These are phyloP conservation scores for Starmerella roubikii DNA, from an alignment of 805 yeast genomes.

Conservation along the genomic window DNA sequence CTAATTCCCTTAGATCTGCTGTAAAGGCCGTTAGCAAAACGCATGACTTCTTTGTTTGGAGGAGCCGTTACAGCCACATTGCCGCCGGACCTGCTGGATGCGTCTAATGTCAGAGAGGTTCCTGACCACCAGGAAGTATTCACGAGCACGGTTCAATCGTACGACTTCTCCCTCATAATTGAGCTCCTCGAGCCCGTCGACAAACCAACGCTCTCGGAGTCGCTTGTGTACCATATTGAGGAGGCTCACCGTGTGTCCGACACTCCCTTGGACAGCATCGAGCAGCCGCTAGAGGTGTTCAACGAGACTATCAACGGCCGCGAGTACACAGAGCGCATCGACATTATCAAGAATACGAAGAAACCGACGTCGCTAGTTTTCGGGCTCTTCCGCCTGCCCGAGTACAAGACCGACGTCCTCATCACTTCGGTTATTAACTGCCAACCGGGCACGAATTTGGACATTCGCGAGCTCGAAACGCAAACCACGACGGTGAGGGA, in stretches of 20 bases:
- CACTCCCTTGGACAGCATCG: constrained; percentile 2
- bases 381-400: constrained; percentile 16
- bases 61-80: constrained; percentile 57
- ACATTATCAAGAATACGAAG: constrained; percentile 8
- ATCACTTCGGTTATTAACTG: constrained; percentile 12
- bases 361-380: constrained; percentile 9
- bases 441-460: not conserved
- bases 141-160: constrained; percentile 32
- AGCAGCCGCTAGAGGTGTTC: constrained; percentile 7
- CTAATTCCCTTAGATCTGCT: too few relatives aligned
- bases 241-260: constrained; percentile 20
- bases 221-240: constrained; percentile 17
- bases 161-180: constrained; percentile 28
- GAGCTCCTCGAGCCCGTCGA: constrained; percentile 31
- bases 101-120: constrained; percentile 61
- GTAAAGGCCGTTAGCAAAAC: too few relatives aligned
- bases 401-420: constrained; percentile 19
- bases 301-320: constrained; percentile 7
- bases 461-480: constrained; percentile 7
- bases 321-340: constrained; percentile 14
- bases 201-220: constrained; percentile 10
- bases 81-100: constrained; percentile 58
- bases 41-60: constrained; percentile 43
- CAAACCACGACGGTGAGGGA: constrained; percentile 8
- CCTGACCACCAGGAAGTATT: constrained; percentile 94